Percentiles rank a stretch among this genome's conserved stretches.
Evolutionary conservation across 2,329 filamentous ascomycete species (phyloP).

Genomic region (Aureobasidium sp.): DNA sequence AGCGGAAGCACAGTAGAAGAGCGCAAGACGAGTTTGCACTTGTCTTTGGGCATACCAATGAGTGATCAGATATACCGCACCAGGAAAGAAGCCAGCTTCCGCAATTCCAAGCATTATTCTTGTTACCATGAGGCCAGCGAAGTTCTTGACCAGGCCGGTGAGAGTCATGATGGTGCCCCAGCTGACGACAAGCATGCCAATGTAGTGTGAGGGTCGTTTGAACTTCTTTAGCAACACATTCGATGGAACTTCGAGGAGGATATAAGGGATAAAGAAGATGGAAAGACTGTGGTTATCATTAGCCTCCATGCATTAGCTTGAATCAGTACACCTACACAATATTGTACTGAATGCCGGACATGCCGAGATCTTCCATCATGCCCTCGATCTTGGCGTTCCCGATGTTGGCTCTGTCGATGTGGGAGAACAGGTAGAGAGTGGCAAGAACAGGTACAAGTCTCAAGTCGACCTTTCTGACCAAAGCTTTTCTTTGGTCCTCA

Average conservation of each 20-base stretch:
- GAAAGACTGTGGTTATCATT: slow-evolving; percentile 18
- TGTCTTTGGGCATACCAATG: slow-evolving; percentile 21
- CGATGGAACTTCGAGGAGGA: slow-evolving; percentile 25
- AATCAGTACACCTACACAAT: slow-evolving; percentile 22
- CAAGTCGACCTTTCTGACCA: slow-evolving; percentile 59
- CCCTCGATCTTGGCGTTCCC: slow-evolving; percentile 61
- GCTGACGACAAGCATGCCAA: slow-evolving; percentile 22
- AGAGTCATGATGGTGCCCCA: slow-evolving; percentile 26
- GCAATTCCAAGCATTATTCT: slow-evolving; percentile 61
- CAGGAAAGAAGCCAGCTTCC: slow-evolving; percentile 61
- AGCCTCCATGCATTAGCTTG: slow-evolving; percentile 23
- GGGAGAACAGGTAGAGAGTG: slow-evolving; percentile 66
- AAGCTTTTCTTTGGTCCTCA: slow-evolving; percentile 27
- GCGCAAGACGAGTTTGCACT: slow-evolving; percentile 22
- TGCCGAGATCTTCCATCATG: slow-evolving; percentile 51
- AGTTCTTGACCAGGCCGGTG: slow-evolving; percentile 25
- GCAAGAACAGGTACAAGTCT: slow-evolving; percentile 61
- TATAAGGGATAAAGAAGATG: slow-evolving; percentile 28
- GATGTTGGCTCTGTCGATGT: slow-evolving; percentile 66
- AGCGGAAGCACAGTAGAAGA: slow-evolving; percentile 21
- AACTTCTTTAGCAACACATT: slow-evolving; percentile 21
- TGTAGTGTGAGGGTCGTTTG: slow-evolving; percentile 23
- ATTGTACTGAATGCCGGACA: slow-evolving; percentile 61
- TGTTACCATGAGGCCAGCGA: slow-evolving; percentile 26
- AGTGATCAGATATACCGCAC: slow-evolving; percentile 23